phyloP scores from a whole-genome alignment of 1,284 basidiomycete species.

The Marasmius fiardii region DNA sequence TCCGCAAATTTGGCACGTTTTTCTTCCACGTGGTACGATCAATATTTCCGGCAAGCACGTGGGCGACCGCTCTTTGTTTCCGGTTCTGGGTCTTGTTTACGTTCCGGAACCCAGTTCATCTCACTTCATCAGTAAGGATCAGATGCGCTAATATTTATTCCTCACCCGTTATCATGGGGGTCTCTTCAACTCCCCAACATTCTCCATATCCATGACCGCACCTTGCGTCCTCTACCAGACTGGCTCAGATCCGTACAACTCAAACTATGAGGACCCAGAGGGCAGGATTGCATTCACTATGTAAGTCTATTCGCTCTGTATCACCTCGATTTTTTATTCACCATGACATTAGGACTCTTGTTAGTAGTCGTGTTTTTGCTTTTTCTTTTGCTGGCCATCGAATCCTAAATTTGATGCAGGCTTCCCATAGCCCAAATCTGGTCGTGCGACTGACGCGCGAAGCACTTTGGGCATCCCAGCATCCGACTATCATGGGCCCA shows the following conservation, averaged over 20 bases:
- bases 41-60: neutral
- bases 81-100: neutral
- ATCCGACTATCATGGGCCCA: constrained; percentile 68
- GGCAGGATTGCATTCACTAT: constrained; percentile 61
- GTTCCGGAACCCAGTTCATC: neutral
- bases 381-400: constrained; percentile 1
- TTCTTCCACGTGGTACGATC: neutral
- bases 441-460: constrained; percentile 63
- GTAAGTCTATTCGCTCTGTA: constrained; percentile 46
- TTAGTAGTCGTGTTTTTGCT: no score
- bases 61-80: neutral
- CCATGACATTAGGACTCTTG: no score
- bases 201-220: constrained; percentile 29
- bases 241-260: constrained; percentile 57
- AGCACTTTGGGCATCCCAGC: constrained; percentile 57
- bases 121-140: neutral
- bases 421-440: constrained; percentile 51
- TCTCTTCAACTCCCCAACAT: neutral
- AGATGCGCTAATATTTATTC: neutral
- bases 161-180: constrained; percentile 1
- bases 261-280: constrained; percentile 59
- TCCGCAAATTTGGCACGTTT: neutral
- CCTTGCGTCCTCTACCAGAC: constrained; percentile 58
- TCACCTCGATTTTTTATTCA: no score
- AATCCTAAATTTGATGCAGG: constrained; percentile 28